These are phyloP conservation scores for Mucor racemosus DNA, from an alignment of 371 early-diverging fungal species.

Conservation along the genomic window DNA sequence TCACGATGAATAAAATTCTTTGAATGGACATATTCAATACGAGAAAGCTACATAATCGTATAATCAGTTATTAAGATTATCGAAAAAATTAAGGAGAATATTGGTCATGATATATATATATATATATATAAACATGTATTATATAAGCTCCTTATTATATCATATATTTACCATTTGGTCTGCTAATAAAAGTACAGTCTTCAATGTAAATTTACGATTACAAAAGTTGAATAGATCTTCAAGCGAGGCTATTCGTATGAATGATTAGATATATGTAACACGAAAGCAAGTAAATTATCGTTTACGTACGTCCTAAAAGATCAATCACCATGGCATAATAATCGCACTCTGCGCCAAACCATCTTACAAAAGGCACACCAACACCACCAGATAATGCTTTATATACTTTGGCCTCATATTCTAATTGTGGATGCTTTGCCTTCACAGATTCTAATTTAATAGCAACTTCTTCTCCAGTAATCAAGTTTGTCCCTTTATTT, in stretches of 20 bases:
- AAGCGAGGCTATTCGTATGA: conserved; percentile 64
- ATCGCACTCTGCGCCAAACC: conserved; percentile 92
- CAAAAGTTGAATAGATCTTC: conserved; percentile 99
- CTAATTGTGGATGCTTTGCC: conserved; percentile 95
- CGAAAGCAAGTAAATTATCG: neutral
- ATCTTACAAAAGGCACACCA: conserved; percentile 95
- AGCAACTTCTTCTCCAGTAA: conserved; percentile 96
- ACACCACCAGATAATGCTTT: conserved; percentile 93
- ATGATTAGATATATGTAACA: conserved; percentile 10
- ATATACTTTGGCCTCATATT: conserved; percentile 97
- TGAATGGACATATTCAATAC: conserved; percentile 18
- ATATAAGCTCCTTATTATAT: neutral
- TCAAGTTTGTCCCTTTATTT: conserved; percentile 80
- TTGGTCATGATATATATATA: neutral
- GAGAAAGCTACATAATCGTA: conserved; percentile 9
- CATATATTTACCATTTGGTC: conserved; percentile 90
- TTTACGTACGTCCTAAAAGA: conserved; percentile 86
- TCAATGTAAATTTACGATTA: conserved; percentile 96
- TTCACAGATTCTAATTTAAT: conserved; percentile 94
- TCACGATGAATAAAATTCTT: conserved; percentile 77
- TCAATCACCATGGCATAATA: conserved; percentile 99
- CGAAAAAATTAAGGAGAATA: conserved; percentile 8
- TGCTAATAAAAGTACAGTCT: conserved; percentile 97
- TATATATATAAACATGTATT: neutral
- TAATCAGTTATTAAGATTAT: neutral